Conservation (phyloP, 129 eudicot species). For the Helichrysum umbraculigerum region DNA sequence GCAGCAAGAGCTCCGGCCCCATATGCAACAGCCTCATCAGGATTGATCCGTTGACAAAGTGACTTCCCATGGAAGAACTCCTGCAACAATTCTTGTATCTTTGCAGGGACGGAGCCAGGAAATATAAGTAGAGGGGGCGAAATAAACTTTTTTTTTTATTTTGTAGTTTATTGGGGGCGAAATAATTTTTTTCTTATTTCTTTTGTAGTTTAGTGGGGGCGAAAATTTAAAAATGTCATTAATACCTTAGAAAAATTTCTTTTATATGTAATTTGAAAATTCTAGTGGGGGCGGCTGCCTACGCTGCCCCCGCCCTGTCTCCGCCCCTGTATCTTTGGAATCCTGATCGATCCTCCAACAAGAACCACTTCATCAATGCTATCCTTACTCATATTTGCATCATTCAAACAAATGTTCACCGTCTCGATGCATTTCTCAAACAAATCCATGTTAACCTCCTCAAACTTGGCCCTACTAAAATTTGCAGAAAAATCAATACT, state of each 20-base stretch:
- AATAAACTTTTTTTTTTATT: too few relatives aligned
- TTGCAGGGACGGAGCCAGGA: too few relatives aligned
- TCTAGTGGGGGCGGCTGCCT: too few relatives aligned
- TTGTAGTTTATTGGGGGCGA: too few relatives aligned
- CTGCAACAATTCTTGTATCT: conserved; percentile 9
- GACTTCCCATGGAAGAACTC: conserved; percentile 13
- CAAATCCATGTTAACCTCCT: conserved; percentile 17
- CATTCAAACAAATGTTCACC: not conserved
- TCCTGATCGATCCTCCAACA: conserved; percentile 24
- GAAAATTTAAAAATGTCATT: too few relatives aligned
- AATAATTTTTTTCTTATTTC: too few relatives aligned
- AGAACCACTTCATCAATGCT: conserved; percentile 20
- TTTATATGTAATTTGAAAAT: too few relatives aligned
- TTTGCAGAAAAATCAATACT: conserved; percentile 19
- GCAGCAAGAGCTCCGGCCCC: conserved; percentile 25
- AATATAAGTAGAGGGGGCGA: too few relatives aligned
- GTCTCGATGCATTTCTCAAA: conserved; percentile 3
- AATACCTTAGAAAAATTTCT: too few relatives aligned
- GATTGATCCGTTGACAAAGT: conserved; percentile 16
- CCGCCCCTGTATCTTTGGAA: conserved; percentile 17
- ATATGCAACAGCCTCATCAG: not conserved
- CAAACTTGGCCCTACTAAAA: conserved; percentile 18
- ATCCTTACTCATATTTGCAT: conserved; percentile 1
- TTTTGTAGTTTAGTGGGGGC: too few relatives aligned
- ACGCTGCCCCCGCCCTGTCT: too few relatives aligned